Evolutionary conservation across 345 rosid species (phyloP), one percentile per base, ranked within the genome.

Genomic region (Citrus glauca): DNA sequence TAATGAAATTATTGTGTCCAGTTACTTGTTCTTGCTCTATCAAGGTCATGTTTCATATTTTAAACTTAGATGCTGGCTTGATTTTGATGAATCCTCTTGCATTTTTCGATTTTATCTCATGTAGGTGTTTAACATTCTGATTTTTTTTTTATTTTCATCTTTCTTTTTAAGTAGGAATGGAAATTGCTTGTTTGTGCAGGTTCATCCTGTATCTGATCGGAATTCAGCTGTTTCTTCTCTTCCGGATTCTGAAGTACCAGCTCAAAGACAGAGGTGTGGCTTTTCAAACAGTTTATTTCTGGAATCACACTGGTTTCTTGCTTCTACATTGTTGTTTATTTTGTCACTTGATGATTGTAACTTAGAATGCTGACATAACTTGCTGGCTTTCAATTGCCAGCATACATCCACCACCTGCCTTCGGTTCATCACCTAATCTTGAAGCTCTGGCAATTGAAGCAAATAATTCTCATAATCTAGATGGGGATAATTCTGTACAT

Each of bases 361-460:
- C 60, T 77, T 38, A 71, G 55, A 60, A 75, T 78, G 73, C 76
- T 84, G 78, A 78, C 69, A 75, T 32, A 9, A 33, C 19, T 37
- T 22, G 67, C 28, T 73, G 82, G 71, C 50, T 75, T 88, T 79
- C 75, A 78, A 78, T 84, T 83, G 37, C 71, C 94, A 95, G 97
- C 90, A 79, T 89, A 75, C 99, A 90, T 85, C 98, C 99, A n/a
- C 97, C 98, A 2, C 99, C 99, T 76, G 94, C 99, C 33, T 95
- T 95, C 82, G 97, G 99, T 70, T 95, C 99, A 65, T 95, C 98
- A 2, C 98, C 94, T 62, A 93, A 93, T 86, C 98, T 93, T 59
- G 97, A 92, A 88, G 94, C 95, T 40, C 95, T 93, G 81, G 97
- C 92, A 6, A 93, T 93, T 69, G 93, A 86, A 76, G 90, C 88